Percentiles rank a stretch among this genome's conserved stretches.
phyloP scores from a whole-genome alignment of 2,329 filamentous ascomycete species.

The Ophiostoma piceae region DNA sequence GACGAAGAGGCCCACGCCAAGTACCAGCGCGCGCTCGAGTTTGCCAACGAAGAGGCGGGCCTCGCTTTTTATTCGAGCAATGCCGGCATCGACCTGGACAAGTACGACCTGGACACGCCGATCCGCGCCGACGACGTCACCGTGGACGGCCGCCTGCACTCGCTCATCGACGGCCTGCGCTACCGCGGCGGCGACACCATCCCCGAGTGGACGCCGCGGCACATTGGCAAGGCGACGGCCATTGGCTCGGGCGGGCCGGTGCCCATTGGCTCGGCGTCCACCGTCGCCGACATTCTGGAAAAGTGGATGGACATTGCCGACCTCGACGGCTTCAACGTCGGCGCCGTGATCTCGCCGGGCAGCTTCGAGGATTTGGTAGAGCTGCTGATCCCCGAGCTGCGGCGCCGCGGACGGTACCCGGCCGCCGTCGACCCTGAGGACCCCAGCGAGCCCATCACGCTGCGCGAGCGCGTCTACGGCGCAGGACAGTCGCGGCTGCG shows the following conservation, averaged over 20 bases:
- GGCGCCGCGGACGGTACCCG: conserved; percentile 41
- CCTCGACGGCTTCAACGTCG: conserved; percentile 70
- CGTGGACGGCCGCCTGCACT: conserved; percentile 23
- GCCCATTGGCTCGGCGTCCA: conserved; percentile 57
- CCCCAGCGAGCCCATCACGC: conserved; percentile 4
- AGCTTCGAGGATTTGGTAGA: conserved; percentile 61
- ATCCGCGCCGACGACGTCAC: conserved; percentile 17
- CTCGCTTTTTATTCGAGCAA: conserved; percentile 30
- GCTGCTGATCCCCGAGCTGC: conserved; percentile 58
- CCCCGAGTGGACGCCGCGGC: conserved; percentile 24
- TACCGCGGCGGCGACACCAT: conserved; percentile 14
- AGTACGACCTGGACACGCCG: conserved; percentile 28
- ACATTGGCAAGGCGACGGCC: conserved; percentile 27
- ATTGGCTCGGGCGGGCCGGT: conserved; percentile 27
- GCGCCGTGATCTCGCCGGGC: conserved; percentile 44
- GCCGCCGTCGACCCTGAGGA: not conserved
- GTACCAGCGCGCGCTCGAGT: conserved; percentile 25
- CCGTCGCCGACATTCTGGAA: conserved; percentile 64
- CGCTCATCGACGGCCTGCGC: conserved; percentile 12
- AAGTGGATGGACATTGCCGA: conserved; percentile 63
- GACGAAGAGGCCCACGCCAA: conserved; percentile 29
- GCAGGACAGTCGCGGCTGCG: not conserved
- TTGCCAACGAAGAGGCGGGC: conserved; percentile 27
- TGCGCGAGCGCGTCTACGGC: conserved; percentile 5
- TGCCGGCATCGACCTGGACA: conserved; percentile 29